Evolutionary conservation across 1,284 basidiomycete genomes (phyloP).

Genomic region (Tylopilus orsonianus): DNA sequence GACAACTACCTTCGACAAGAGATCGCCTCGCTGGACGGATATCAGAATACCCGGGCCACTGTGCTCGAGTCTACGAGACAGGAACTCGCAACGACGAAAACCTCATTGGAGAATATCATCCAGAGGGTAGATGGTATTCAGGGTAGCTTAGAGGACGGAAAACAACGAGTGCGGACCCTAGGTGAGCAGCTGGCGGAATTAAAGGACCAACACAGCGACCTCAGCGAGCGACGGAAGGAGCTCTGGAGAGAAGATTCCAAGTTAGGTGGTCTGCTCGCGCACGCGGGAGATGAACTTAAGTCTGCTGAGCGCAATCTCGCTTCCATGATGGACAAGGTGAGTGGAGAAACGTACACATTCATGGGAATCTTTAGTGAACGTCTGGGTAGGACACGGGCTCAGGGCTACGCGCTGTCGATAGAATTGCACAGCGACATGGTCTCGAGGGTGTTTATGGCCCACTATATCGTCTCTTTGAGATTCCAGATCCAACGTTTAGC

Average conservation of each 20-base stretch:
- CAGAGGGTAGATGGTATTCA: conserved; percentile 61
- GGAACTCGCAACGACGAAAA: conserved; percentile 48
- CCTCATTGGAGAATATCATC: conserved; percentile 56
- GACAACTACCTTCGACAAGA: conserved; percentile 77
- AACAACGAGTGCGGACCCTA: conserved; percentile 65
- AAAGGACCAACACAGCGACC: conserved; percentile 71
- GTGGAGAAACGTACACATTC: conserved; percentile 19
- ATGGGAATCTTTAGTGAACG: conserved; percentile 1
- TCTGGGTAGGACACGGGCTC: conserved; percentile 77
- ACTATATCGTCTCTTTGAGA: conserved; percentile 90
- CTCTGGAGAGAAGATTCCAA: conserved; percentile 95
- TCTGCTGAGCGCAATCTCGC: conserved; percentile 79
- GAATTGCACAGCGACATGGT: conserved; percentile 72
- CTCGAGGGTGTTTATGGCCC: conserved; percentile 89
- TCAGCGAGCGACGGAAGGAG: conserved; percentile 85
- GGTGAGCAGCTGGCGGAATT: conserved; percentile 63
- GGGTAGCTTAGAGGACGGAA: conserved; percentile 76
- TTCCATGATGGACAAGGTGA: conserved; percentile 93
- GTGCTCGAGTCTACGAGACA: conserved; percentile 48
- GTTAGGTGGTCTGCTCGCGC: conserved; percentile 72
- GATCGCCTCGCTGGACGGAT: conserved; percentile 66
- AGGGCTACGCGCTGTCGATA: conserved; percentile 83
- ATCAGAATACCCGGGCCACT: conserved; percentile 48
- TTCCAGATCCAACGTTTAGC: conserved; percentile 88
- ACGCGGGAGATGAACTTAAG: conserved; percentile 80